These are phyloP conservation scores for Solanum chaucha DNA, from an alignment of 257 asterid species.

Conservation along the genomic window DNA sequence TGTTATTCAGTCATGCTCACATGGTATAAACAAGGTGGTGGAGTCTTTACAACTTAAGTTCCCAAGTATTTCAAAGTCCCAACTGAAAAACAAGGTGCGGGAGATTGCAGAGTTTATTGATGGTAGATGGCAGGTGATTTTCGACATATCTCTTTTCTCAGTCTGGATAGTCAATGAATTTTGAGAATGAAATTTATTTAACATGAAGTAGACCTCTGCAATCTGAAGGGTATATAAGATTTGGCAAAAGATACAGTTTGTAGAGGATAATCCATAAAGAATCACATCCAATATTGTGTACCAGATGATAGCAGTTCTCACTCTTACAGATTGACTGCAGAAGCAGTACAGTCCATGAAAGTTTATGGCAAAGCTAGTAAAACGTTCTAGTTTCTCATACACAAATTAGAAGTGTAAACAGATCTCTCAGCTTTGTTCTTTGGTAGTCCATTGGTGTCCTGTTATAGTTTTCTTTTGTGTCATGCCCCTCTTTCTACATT, in stretches of 20 bases:
- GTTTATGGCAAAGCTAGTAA: not conserved
- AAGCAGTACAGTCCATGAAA: not conserved
- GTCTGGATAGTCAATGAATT: not conserved
- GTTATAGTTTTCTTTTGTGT: not conserved
- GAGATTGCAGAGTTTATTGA: conserved; percentile 64
- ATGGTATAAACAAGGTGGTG: conserved; percentile 45
- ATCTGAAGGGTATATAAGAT: not conserved
- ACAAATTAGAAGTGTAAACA: not conserved
- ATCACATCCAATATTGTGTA: not conserved
- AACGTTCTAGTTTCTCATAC: no score
- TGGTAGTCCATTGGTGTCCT: not conserved
- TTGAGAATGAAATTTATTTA: not conserved
- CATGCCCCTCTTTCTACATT: not conserved
- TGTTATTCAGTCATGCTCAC: conserved; percentile 47
- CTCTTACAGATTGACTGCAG: not conserved
- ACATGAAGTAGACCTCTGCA: not conserved
- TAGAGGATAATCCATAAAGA: not conserved
- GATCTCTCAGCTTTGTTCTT: not conserved
- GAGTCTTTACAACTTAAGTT: conserved; percentile 45
- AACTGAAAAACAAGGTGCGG: conserved; percentile 66
- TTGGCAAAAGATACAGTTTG: not conserved
- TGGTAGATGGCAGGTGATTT: conserved; percentile 80
- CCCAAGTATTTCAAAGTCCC: conserved; percentile 53
- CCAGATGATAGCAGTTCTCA: not conserved
- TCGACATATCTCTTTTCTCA: not conserved